phyloP scores from a whole-genome alignment of 345 rosid species.

The Hypericum perforatum region DNA sequence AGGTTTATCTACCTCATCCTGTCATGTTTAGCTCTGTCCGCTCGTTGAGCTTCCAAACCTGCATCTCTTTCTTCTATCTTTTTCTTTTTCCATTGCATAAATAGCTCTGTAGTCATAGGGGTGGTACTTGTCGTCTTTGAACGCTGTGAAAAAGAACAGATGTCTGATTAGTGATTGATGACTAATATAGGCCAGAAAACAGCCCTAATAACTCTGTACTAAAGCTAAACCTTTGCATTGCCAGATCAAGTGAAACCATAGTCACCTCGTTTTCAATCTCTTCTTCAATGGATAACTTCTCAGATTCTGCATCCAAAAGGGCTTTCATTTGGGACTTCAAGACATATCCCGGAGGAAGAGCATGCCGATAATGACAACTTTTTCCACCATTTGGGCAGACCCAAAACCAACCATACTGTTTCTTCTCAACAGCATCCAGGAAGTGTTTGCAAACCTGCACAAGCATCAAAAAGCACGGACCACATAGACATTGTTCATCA shows the following conservation, averaged over 20 bases:
- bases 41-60: conserved; percentile 67
- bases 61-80: conserved; percentile 75
- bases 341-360: conserved; percentile 92
- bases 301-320: conserved; percentile 73
- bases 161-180: not conserved
- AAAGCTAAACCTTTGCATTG: not conserved
- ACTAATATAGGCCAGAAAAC: conserved; percentile 1
- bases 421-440: conserved; percentile 92
- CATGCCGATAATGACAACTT: conserved; percentile 92
- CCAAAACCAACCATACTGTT: conserved; percentile 99
- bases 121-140: conserved; percentile 54
- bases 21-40: conserved; percentile 96
- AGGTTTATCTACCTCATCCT: conserved; percentile 67
- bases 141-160: conserved; percentile 38
- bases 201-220: not conserved
- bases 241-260: conserved; percentile 1
- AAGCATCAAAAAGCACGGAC: not conserved
- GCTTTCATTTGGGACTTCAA: conserved; percentile 97
- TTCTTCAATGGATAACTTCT: conserved; percentile 72
- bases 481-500: no score
- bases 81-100: conserved; percentile 86
- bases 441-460: conserved; percentile 86
- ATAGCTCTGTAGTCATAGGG: conserved; percentile 80
- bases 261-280: conserved; percentile 87
- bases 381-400: conserved; percentile 75